Evolutionary conservation across 768 basidiomycete genomes (phyloP).

Genomic region (Auriscalpium vulgare): DNA sequence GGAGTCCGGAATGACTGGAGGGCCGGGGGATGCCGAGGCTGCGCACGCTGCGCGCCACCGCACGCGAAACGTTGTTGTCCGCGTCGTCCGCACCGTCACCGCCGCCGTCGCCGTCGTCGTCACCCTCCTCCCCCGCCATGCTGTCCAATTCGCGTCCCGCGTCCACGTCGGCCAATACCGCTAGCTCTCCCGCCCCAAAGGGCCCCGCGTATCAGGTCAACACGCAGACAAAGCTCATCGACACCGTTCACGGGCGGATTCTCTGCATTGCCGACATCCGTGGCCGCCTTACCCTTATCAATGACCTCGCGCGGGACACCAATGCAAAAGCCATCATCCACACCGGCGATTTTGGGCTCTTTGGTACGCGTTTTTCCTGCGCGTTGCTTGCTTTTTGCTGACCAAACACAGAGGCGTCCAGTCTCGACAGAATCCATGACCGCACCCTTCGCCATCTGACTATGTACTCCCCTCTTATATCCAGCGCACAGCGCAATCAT

Average conservation of each 20-base stretch:
- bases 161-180: conserved; percentile 51
- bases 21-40: no score
- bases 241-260: conserved; percentile 76
- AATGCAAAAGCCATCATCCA: conserved; percentile 92
- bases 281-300: conserved; percentile 80
- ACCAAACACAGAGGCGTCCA: conserved; percentile 50
- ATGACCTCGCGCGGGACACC: conserved; percentile 82
- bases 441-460: conserved; percentile 92
- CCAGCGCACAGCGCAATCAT: conserved; percentile 71
- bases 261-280: conserved; percentile 94
- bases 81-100: background rate
- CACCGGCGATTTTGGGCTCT: conserved; percentile 99
- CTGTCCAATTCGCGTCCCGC: conserved; percentile 49
- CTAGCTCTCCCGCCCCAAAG: conserved; percentile 47
- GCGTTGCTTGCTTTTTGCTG: background rate
- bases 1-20: no score
- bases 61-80: background rate
- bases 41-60: background rate
- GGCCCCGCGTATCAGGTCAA: conserved; percentile 45
- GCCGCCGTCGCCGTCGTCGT: background rate
- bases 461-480: conserved; percentile 92
- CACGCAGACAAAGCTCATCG: conserved; percentile 72
- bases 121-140: conserved; percentile 28
- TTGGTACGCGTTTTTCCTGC: conserved; percentile 40
- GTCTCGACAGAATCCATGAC: conserved; percentile 88